These are phyloP conservation scores for Prunus davidiana DNA, from an alignment of 306 rosid species.

Conservation along the genomic window DNA sequence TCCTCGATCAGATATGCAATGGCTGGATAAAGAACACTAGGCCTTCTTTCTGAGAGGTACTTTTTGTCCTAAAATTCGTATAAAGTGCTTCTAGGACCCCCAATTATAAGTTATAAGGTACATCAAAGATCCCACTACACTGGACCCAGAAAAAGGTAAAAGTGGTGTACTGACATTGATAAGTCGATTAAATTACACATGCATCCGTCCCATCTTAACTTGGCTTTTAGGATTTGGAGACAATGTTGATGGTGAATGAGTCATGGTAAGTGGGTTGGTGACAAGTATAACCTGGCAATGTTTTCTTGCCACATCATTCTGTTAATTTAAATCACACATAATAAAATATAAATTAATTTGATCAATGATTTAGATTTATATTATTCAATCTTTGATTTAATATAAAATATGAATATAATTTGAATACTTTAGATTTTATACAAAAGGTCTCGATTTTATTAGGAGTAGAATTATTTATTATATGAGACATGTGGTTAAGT, in stretches of 20 bases:
- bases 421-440: no score
- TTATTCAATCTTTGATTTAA: no score
- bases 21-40: not conserved
- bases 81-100: no score
- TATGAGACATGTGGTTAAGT: no score
- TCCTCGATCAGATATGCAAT: not conserved
- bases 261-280: no score
- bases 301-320: not conserved
- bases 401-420: no score
- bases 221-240: not conserved
- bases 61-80: not conserved
- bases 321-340: not conserved
- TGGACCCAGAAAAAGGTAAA: not conserved
- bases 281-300: no score
- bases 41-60: conserved; percentile 6
- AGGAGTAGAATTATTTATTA: no score
- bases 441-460: no score
- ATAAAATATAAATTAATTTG: no score
- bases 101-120: no score
- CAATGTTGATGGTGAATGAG: no score
- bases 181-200: not conserved
- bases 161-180: not conserved
- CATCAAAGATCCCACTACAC: not conserved
- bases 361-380: not conserved
- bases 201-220: not conserved